Base-by-base conservation (phyloP, 1,284 basidiomycete species). In the Papiliotrema nemorosa region DNA sequence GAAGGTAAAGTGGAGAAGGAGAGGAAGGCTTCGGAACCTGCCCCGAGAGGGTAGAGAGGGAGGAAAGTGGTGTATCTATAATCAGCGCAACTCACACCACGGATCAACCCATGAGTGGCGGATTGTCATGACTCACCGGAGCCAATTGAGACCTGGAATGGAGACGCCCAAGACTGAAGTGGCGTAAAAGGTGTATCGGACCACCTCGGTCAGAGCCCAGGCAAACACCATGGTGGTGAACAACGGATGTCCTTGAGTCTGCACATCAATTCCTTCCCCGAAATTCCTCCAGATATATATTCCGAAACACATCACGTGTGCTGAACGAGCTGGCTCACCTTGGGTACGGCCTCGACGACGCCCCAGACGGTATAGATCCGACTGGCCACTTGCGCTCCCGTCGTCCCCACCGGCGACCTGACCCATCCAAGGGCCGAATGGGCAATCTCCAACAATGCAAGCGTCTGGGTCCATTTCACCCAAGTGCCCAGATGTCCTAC, bases 211-310 rank as follows among this genome's bases (percentile, higher is more conserved):
- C 52, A 87, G 62, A 2, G 88, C 86, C 94, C 94, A 99, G 0
- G 94, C 90, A 57, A 96, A 76, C 47, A 97, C 82, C 90, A 97
- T 94, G 44, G 86, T 85, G 3, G 89, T 83, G 77, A 89, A 97
- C 29, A 91, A 75, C 2, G 94, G 88, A 67, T 83, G 86, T 4
- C 78, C 72, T 57, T 83, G 85, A 16, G 84, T 83, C 87, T 86
- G 48, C 6, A 16, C 18, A 26, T 44, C 37, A 44, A n/a, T n/a
- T 33, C 22, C 27, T 21, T 14, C 13, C 9, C 3, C 22, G n/a
- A 39, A 16, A 12, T 44, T 27, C 5, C n/a, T n/a, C n/a, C n/a
- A n/a, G n/a, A n/a, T n/a, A n/a, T n/a, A n/a, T n/a, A n/a, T n/a
- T n/a, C n/a, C n/a, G n/a, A n/a, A n/a, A n/a, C n/a, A n/a, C n/a